Evolutionary conservation across 345 rosid genomes (phyloP).

Genomic region (Tarenaya hassleriana): DNA sequence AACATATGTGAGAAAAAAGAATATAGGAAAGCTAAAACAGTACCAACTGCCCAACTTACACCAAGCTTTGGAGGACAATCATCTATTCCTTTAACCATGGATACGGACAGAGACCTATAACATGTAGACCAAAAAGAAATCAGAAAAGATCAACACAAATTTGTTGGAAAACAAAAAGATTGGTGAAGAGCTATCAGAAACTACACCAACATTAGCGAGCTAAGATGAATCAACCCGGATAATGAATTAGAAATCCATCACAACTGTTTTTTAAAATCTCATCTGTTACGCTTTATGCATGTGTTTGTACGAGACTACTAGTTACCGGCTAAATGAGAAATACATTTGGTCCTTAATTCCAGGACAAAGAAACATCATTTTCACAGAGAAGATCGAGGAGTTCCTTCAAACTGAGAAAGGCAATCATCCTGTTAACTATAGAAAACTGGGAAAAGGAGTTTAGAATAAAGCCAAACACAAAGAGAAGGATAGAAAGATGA

Average conservation of each 20-base stretch:
- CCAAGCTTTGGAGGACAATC: conserved; percentile 35
- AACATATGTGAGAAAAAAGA: conserved; percentile 15
- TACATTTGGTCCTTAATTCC: background rate
- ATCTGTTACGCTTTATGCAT: conserved; percentile 6
- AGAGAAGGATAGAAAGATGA: background rate
- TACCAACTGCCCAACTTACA: conserved; percentile 33
- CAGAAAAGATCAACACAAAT: conserved; percentile 7
- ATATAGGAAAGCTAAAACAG: background rate
- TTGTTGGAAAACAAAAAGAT: conserved; percentile 6
- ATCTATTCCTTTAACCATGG: conserved; percentile 30
- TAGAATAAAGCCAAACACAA: conserved; percentile 1
- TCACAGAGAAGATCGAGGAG: conserved; percentile 7
- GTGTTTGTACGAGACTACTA: conserved; percentile 4
- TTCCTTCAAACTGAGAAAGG: background rate
- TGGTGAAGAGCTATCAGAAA: background rate
- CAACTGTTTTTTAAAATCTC: background rate
- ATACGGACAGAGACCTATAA: conserved; percentile 45
- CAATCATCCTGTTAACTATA: too few species aligned
- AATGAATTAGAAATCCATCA: background rate
- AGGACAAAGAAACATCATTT: conserved; percentile 2
- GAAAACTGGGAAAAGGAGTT: conserved; percentile 5
- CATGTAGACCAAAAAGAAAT: conserved; percentile 7
- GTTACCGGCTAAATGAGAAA: background rate
- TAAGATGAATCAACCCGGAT: conserved; percentile 3
- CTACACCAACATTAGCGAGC: conserved; percentile 1